Conservation (phyloP, 257 asterid genomes). For the Mitragyna speciosa region DNA sequence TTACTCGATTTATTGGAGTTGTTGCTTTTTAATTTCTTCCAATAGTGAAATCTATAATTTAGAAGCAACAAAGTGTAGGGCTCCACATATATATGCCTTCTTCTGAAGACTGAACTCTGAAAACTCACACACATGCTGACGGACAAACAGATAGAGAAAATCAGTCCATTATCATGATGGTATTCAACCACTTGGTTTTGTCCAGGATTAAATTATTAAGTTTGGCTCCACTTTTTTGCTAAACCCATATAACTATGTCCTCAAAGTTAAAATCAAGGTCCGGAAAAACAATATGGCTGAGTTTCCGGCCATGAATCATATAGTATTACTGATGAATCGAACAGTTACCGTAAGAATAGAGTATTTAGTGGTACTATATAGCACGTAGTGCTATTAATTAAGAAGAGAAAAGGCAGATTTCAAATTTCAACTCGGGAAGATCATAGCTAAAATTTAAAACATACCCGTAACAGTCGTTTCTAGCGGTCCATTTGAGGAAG, state of each 20-base stretch:
- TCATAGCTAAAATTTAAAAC: neutral
- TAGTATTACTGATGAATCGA: neutral
- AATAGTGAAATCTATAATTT: neutral
- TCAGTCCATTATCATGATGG: neutral
- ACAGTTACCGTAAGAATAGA: neutral
- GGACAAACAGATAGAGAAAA: neutral
- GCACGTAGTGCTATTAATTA: too few species aligned
- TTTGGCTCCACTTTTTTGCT: neutral
- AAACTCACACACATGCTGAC: neutral
- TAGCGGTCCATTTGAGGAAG: neutral
- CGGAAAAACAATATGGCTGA: neutral
- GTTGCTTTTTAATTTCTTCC: neutral
- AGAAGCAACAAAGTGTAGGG: neutral
- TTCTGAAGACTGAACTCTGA: neutral
- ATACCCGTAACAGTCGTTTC: neutral
- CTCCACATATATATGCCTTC: constrained; percentile 11
- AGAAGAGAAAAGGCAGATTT: neutral
- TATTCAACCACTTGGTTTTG: neutral
- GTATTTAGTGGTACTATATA: neutral
- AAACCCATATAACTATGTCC: neutral
- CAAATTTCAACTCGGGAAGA: neutral
- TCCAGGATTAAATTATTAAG: neutral
- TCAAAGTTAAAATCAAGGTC: neutral
- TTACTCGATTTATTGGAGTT: neutral
- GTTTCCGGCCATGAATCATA: neutral